These are phyloP conservation scores for Shiraia sp. DNA, from an alignment of 2,329 filamentous ascomycete species.

Conservation along the genomic window DNA sequence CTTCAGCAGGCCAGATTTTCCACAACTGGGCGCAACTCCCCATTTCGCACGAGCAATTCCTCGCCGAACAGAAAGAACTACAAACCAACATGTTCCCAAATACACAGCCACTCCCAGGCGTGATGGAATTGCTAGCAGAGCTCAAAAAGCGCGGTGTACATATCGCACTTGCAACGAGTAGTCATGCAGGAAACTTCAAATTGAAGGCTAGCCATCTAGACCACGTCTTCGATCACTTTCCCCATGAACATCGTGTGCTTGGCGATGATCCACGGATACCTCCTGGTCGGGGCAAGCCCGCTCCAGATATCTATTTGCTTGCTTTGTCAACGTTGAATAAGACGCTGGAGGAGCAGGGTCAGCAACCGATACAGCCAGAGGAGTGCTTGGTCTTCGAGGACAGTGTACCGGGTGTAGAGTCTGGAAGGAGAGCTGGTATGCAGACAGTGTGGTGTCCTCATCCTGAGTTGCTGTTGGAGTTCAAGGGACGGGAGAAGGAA, in stretches of 20 bases:
- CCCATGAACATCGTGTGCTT: slow-evolving; percentile 73
- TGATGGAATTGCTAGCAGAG: slow-evolving; percentile 66
- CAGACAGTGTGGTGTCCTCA: slow-evolving; percentile 92
- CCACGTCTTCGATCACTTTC: slow-evolving; percentile 65
- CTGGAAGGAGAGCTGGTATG: slow-evolving; percentile 90
- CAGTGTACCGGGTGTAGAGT: slow-evolving; percentile 88
- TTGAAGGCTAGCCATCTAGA: slow-evolving; percentile 70
- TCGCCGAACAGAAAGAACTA: slow-evolving; percentile 60
- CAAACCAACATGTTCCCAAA: slow-evolving; percentile 74
- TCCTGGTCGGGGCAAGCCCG: slow-evolving; percentile 83
- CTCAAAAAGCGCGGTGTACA: slow-evolving; percentile 66
- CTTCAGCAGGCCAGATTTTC: slow-evolving; percentile 65
- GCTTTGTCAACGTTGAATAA: slow-evolving; percentile 85
- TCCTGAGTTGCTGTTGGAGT: slow-evolving; percentile 74
- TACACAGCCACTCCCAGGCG: slow-evolving; percentile 78
- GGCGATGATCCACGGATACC: slow-evolving; percentile 83
- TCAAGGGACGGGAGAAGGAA: slow-evolving; percentile 73
- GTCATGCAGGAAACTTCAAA: slow-evolving; percentile 70
- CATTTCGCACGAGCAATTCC: slow-evolving; percentile 71
- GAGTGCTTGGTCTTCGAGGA: slow-evolving; percentile 98
- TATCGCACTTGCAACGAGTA: slow-evolving; percentile 85
- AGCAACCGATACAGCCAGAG: slow-evolving; percentile 69
- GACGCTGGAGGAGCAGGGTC: slow-evolving; percentile 63
- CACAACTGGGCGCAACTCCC: slow-evolving; percentile 85
- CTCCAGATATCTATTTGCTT: slow-evolving; percentile 91